phyloP scores from a whole-genome alignment of 164 flowering plant genomes.

The Liriodendron chinense region DNA sequence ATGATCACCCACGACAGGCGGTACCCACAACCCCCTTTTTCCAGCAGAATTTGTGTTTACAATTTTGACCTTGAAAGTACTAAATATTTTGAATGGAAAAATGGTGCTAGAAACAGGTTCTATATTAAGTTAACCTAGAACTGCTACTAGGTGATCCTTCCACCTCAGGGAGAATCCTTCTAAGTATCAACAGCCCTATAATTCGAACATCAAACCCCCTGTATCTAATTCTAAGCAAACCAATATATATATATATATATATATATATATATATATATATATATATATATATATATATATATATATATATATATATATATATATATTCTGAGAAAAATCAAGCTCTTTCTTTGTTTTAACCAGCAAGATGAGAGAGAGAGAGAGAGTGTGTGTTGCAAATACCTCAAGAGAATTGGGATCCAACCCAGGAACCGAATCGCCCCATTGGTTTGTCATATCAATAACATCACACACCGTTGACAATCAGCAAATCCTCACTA shows the following conservation, averaged over 20 bases:
- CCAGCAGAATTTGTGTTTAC: background rate
- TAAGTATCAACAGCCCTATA: background rate
- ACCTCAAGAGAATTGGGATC: slow-evolving; percentile 11
- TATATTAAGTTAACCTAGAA: background rate
- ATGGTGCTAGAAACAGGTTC: background rate
- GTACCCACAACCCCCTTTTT: background rate
- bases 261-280: background rate
- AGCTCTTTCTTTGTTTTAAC: no score
- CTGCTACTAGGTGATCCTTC: background rate
- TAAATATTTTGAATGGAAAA: background rate
- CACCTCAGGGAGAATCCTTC: background rate
- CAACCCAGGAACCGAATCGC: slow-evolving; percentile 4
- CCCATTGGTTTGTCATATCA: slow-evolving; percentile 11
- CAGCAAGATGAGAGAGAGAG: background rate
- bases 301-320: background rate
- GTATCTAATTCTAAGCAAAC: background rate
- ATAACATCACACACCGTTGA: background rate
- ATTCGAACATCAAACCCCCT: background rate
- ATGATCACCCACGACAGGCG: no score
- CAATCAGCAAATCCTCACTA: background rate
- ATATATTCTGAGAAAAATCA: background rate
- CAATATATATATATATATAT: background rate
- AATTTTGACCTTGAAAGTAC: background rate
- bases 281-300: background rate
- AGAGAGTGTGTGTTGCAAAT: background rate